phyloP scores from a whole-genome alignment of 345 rosid species.

The Acer campestre region DNA sequence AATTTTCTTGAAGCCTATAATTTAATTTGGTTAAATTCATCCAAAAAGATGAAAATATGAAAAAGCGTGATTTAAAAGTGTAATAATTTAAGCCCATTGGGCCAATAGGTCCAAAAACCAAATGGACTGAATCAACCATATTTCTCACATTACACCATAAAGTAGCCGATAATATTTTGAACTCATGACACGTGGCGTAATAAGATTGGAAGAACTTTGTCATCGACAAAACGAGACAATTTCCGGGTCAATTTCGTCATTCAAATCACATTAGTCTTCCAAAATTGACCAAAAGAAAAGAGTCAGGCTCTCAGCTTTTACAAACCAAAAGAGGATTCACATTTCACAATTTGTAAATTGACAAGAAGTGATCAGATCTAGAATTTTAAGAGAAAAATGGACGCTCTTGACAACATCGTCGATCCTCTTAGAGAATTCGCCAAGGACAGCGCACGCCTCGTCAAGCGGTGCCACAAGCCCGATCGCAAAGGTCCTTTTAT shows the following conservation, averaged over 20 bases:
- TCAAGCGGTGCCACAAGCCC: slow-evolving; percentile 85
- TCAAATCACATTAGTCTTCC: neutral
- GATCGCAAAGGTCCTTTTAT: slow-evolving; percentile 64
- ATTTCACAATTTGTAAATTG: neutral
- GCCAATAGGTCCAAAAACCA: too few species aligned
- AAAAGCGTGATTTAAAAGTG: too few species aligned
- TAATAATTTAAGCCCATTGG: too few species aligned
- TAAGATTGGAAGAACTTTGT: neutral
- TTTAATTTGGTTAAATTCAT: too few species aligned
- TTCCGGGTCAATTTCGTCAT: neutral
- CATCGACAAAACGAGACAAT: neutral
- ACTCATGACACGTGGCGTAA: neutral
- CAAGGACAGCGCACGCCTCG: slow-evolving; percentile 74
- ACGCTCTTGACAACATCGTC: slow-evolving; percentile 68
- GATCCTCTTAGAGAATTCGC: slow-evolving; percentile 83
- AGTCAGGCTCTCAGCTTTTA: too few species aligned
- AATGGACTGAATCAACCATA: too few species aligned
- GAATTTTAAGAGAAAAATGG: slow-evolving; percentile 35
- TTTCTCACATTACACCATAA: too few species aligned
- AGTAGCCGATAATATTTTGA: too few species aligned
- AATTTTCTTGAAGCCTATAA: too few species aligned
- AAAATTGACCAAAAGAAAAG: neutral
- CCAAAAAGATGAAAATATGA: too few species aligned
- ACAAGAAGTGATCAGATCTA: neutral
- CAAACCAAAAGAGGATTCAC: neutral